Base-by-base conservation (phyloP, 2,329 filamentous ascomycete genomes). In the Fusarium pseudocircinatum region DNA sequence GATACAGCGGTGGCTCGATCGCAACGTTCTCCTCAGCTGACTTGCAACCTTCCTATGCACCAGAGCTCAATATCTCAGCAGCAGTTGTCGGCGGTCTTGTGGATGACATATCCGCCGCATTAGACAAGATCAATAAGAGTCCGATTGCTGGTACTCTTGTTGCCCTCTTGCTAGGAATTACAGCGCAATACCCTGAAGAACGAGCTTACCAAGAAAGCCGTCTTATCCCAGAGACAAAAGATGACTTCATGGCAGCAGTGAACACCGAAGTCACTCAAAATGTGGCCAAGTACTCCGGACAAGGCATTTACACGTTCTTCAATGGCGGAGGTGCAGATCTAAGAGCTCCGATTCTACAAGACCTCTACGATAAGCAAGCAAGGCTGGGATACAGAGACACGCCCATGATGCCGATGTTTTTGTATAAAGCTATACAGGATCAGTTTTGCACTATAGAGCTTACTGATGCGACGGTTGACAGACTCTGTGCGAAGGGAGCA, bases 381-480 rank as follows among this genome's bases (percentile, higher is more conserved):
- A 71, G 78, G 18, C 70, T 79, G 34, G 81, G 82, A 3, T 65
- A 77, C 34, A 81, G 84, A 56, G 83, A 83, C 2, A 76, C 82
- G 0, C 87, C 86, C 0, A 67, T 79, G 16, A 85, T 87, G 75
- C 87, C 87, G 0, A 59, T 88, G 12, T 85, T 86, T 67, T 75
- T 86, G 7, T 88, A 88, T 77, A 88, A 88, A 68, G 84, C 86
- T 1, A 81, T 84, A 24, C 66, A 75, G 6, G 87, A 89, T 42
- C 83, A 87, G 60, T 78, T 86, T 56, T 84, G 82, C 13, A 75
- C 80, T 2, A 78, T 86, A 2, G 77, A 73, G 4, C 82, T 84
- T 26, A 88, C 84, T 0, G 85, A 88, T 62, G 77, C 61, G 0
- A 76, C 87, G 13, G 80, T 87, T 0, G 57, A 80, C 0, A 77